Evolutionary conservation across 768 basidiomycete species (phyloP).

Genomic region (Trametes cubensis): DNA sequence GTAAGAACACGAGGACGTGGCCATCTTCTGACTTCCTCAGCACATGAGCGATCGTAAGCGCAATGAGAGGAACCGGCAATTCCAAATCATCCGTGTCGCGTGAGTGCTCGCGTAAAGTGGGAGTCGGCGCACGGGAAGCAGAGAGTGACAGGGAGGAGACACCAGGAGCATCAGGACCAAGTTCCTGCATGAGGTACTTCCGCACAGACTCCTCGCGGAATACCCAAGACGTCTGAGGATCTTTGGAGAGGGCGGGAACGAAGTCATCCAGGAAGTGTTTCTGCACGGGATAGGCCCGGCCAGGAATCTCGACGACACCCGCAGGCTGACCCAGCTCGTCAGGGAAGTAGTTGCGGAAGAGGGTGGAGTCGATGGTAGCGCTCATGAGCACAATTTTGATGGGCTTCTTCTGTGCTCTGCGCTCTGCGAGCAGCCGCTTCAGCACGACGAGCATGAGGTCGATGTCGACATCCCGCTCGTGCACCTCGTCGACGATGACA

Average conservation of each 20-base stretch:
- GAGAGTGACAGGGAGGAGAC: conserved; percentile 19
- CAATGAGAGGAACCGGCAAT: conserved; percentile 79
- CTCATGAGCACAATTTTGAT: conserved; percentile 94
- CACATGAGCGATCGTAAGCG: conserved; percentile 79
- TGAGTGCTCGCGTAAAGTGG: conserved; percentile 35
- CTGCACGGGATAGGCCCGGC: conserved; percentile 86
- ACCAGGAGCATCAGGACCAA: conserved; percentile 41
- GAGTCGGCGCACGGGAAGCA: conserved; percentile 21
- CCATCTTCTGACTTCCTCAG: conserved; percentile 74
- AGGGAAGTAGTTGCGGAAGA: conserved; percentile 89
- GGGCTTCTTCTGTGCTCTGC: conserved; percentile 67
- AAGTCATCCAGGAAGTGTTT: conserved; percentile 83
- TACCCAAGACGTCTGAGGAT: conserved; percentile 58
- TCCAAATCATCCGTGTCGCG: conserved; percentile 60
- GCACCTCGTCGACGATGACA: conserved; percentile 93
- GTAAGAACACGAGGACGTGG: conserved; percentile 87
- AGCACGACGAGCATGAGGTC: conserved; percentile 88
- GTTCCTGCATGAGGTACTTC: conserved; percentile 73
- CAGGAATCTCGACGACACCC: conserved; percentile 80
- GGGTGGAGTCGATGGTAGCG: conserved; percentile 88
- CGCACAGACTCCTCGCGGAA: conserved; percentile 68
- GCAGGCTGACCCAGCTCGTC: conserved; percentile 62
- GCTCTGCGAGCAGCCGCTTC: conserved; percentile 77
- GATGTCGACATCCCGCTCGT: conserved; percentile 93
- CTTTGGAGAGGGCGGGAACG: conserved; percentile 49